phyloP scores from a whole-genome alignment of 768 basidiomycete genomes.

The Pleurotus tuber-regium region DNA sequence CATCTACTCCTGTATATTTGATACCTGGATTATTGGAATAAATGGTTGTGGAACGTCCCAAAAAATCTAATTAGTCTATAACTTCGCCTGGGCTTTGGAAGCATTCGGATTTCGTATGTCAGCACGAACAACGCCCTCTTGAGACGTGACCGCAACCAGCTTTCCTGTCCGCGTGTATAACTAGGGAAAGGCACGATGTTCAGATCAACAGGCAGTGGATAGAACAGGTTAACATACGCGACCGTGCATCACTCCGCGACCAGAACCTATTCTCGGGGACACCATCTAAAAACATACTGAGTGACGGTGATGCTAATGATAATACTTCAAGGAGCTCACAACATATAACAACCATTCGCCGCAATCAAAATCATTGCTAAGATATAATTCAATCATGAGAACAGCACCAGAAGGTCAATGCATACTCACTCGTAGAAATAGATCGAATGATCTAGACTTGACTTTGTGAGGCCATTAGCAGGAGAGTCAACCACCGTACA shows the following conservation, averaged over 20 bases:
- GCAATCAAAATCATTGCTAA: conserved; percentile 71
- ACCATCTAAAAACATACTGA: conserved; percentile 43
- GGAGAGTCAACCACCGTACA: neutral
- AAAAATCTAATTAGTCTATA: conserved; percentile 20
- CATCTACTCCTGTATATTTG: neutral
- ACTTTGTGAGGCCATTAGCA: conserved; percentile 33
- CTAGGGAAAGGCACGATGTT: conserved; percentile 29
- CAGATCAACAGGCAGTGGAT: neutral
- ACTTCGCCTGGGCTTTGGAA: conserved; percentile 28
- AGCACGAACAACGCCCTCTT: conserved; percentile 77
- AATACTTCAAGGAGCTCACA: conserved; percentile 36
- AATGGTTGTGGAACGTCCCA: neutral
- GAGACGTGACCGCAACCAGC: conserved; percentile 73
- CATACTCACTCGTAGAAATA: conserved; percentile 69
- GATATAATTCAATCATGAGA: conserved; percentile 8
- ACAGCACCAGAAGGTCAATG: neutral
- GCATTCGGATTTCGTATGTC: conserved; percentile 42
- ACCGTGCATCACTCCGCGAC: conserved; percentile 69
- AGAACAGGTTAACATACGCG: conserved; percentile 42
- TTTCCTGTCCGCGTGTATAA: conserved; percentile 53
- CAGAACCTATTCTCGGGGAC: conserved; percentile 61
- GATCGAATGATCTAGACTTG: conserved; percentile 76
- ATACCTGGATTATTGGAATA: neutral
- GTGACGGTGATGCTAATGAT: neutral
- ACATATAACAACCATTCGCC: conserved; percentile 81